These are phyloP conservation scores for Hemileia vastatrix DNA, from an alignment of 1,284 basidiomycete genomes.

Conservation along the genomic window DNA sequence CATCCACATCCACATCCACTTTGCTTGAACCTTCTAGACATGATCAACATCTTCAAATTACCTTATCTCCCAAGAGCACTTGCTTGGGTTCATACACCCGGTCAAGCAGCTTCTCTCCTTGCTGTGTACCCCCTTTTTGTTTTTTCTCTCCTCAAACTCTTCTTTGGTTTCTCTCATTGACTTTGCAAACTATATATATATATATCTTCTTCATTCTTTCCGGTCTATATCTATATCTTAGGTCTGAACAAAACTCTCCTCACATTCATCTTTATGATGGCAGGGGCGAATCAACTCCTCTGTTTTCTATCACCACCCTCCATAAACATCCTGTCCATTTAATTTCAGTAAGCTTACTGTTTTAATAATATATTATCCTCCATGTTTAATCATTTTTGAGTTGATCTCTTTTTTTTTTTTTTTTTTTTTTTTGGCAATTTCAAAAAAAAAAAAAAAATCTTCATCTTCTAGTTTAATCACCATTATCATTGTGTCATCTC, in stretches of 20 bases:
- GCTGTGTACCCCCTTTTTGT: conserved; percentile 57
- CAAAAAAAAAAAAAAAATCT: background rate
- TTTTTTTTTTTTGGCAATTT: conserved; percentile 25
- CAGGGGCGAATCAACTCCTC: conserved; percentile 65
- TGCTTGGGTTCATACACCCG: conserved; percentile 84
- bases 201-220: conserved; percentile 4
- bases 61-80: conserved; percentile 72
- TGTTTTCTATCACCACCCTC: conserved; percentile 63
- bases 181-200: no score
- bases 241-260: conserved; percentile 66
- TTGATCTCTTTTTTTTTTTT: conserved; percentile 8
- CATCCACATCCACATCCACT: background rate
- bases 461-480: conserved; percentile 66
- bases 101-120: conserved; percentile 74
- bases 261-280: conserved; percentile 84
- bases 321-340: conserved; percentile 82
- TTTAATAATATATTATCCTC: background rate
- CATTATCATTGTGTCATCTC: conserved; percentile 83
- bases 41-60: conserved; percentile 96
- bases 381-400: conserved; percentile 12
- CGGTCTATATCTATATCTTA: conserved; percentile 39
- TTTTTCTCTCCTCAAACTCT: no score
- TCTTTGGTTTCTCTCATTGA: no score
- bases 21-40: conserved; percentile 54
- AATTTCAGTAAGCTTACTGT: conserved; percentile 56